Base-by-base conservation (phyloP, 495 filamentous ascomycete species). In the Penicillium daleae region DNA sequence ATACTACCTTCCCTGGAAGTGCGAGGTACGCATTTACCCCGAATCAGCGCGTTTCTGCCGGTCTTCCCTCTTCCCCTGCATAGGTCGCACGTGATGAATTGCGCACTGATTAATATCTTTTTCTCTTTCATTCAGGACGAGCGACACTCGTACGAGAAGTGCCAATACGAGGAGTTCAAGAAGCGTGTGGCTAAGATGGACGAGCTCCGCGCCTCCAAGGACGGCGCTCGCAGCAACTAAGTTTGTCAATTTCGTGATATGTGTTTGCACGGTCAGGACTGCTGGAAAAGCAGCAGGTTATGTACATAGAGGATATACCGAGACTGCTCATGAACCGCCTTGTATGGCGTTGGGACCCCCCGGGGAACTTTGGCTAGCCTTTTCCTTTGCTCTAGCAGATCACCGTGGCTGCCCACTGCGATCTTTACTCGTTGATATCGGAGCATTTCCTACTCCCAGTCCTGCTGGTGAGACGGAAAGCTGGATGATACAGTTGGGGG, bases 151-250 rank as follows among this genome's bases (percentile, higher is more conserved):
- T 99, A 99, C 81, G 95, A 99, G 73, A 98, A 97, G 76, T 99
- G 95, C 87, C 95, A 99, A 71, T 99, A 99, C 81, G 89, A 89
- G 42, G 95, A 97, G 74, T 99, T 99, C 85, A 97, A 96, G 88
- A 93, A 92, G 84, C 89, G 95, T 33, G 95, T 99, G 60, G 90
- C 90, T 60, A 97, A 96, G 87, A 99, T 99, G 96, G 87, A 97
- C 69, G 95, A 99, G 82, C 80, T 99, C 60, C 85, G 93, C 67
- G 92, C 84, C 51, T 87, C 89, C 37, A 98, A 96, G 86, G 89
- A 83, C 32, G 92, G 91, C 35, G 89, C 85, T 67, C 86, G 95
- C 76, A 97, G 91, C 83, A 97, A 97, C 80, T 97, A 76, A 87
- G 56, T 31, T 51, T 55, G 49, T 29, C 29, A n/a, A 56, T 57